phyloP scores from a whole-genome alignment of 2,329 filamentous ascomycete genomes.

The Apiospora sp. region DNA sequence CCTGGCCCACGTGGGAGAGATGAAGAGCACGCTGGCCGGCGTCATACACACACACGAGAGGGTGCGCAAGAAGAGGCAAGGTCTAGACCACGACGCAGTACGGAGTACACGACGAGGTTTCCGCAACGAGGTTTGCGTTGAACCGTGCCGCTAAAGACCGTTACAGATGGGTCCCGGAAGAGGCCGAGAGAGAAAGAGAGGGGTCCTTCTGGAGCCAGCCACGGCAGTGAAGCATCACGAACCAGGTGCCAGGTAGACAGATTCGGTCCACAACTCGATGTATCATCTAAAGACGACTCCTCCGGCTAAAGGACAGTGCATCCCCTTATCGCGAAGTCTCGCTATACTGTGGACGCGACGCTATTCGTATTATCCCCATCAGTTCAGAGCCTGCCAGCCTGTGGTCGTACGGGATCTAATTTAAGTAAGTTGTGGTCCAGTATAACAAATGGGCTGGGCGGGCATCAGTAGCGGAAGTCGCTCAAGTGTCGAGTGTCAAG shows the following conservation, averaged over 20 bases:
- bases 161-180: background rate
- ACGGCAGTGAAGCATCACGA: background rate
- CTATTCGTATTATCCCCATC: background rate
- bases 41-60: background rate
- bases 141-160: background rate
- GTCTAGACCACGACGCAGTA: background rate
- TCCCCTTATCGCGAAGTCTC: too few relatives aligned
- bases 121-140: background rate
- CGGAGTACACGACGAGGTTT: background rate
- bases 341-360: background rate
- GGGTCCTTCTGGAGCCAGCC: background rate
- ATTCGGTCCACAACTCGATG: background rate
- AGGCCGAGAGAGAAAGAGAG: background rate
- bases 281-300: background rate
- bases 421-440: background rate
- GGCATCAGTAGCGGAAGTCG: background rate
- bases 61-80: background rate
- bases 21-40: background rate
- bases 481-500: background rate
- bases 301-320: background rate
- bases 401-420: background rate
- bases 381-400: background rate
- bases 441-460: background rate
- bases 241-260: background rate
- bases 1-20: background rate